Evolutionary conservation across 768 basidiomycete species (phyloP), one percentile per base, ranked within the genome.

Genomic region (Leucocoprinus birnbaumii): DNA sequence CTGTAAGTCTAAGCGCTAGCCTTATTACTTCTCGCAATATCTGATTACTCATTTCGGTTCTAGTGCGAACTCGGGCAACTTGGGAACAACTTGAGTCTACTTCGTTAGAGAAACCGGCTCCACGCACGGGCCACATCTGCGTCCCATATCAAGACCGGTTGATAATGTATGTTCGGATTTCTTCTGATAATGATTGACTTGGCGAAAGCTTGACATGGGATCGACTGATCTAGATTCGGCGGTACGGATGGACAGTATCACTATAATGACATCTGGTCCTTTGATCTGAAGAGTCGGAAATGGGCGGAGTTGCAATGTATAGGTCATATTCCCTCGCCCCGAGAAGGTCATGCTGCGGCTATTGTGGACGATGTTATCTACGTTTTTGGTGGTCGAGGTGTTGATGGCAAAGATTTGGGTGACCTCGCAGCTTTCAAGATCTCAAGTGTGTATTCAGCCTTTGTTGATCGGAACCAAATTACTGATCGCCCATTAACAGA

Each of bases 201-300:
- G 25, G 11, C 50, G 53, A 35, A 55, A 57, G 58, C 16, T 57
- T n/a, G n/a, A n/a, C n/a, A n/a, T n/a, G n/a, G n/a, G 41, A 63
- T 42, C 44, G 8, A 57, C 59, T 62, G 16, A 49, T 54, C 58
- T 58, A 95, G 91, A 48, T 98, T 99, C 62, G 97, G 97, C 27
- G 97, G 97, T 45, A 99, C 97, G 11, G 97, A 99, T 66, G 95
- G 95, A n/a, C 85, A 88, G 66, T 98, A 89, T 71, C 97, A 98
- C 67, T 99, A 99, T 73, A 99, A 98, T 69, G 97, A 99, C 67
- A 98, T 94, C 6, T 99, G 97, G 97, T 79, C 86, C 1, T 98
- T 91, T 70, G 93, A 96, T 67, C 74, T 94, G 48, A 78, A 76
- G 37, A 88, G 91, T 0, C 79, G 81, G 51, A 82, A 71, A 43